Conservation (phyloP, 495 filamentous ascomycete species). For the Cryomyces antarcticus region DNA sequence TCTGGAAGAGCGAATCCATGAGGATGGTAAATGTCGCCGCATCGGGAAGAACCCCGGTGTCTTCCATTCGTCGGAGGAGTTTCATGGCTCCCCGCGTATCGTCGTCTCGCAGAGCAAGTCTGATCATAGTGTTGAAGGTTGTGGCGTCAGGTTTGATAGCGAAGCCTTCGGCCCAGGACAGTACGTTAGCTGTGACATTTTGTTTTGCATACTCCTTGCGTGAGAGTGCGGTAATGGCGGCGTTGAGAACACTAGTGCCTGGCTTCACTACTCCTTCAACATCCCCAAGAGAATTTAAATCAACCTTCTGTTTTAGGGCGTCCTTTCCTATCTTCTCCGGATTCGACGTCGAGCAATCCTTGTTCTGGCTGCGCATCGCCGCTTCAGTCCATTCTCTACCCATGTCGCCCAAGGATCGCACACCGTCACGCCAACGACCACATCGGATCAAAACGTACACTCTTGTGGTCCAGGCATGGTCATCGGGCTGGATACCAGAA, state of each 20-base stretch:
- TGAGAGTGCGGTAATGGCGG: constrained; percentile 29
- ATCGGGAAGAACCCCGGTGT: constrained; percentile 24
- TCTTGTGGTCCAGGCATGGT: constrained; percentile 35
- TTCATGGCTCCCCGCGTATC: constrained; percentile 17
- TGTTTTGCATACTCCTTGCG: constrained; percentile 14
- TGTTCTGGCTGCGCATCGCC: constrained; percentile 1
- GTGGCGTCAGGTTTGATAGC: constrained; percentile 35
- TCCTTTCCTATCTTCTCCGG: neutral
- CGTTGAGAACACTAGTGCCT: constrained; percentile 41
- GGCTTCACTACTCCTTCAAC: constrained; percentile 29
- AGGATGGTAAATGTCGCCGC: constrained; percentile 34
- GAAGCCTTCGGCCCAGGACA: constrained; percentile 36
- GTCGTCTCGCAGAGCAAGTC: constrained; percentile 27
- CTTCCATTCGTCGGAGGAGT: constrained; percentile 29
- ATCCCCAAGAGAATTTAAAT: constrained; percentile 8
- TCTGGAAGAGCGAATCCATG: constrained; percentile 26
- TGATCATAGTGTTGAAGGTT: constrained; percentile 52
- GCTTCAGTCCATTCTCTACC: constrained; percentile 27
- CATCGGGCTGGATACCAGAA: constrained; percentile 33
- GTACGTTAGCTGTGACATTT: constrained; percentile 25
- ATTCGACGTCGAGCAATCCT: neutral
- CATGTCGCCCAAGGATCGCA: constrained; percentile 42
- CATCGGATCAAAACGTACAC: constrained; percentile 36
- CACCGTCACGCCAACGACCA: constrained; percentile 24
- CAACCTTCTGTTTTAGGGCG: neutral